These are phyloP conservation scores for Asterochloris erici DNA, from an alignment of 139 green algal genomes.

Conservation along the genomic window DNA sequence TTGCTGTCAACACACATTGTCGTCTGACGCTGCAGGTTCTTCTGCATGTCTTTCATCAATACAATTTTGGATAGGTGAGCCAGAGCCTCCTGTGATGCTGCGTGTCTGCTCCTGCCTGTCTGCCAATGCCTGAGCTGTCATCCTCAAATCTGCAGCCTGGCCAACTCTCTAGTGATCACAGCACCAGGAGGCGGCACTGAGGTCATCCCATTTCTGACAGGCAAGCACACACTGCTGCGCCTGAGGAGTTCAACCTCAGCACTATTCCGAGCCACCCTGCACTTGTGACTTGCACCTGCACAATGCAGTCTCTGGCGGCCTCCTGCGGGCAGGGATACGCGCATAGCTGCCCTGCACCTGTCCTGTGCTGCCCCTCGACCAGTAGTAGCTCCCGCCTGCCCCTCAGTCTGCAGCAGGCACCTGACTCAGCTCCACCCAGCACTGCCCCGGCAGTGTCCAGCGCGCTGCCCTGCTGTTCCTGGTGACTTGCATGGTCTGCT, in stretches of 20 bases:
- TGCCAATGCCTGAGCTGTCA: not conserved
- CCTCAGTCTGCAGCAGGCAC: too few relatives aligned
- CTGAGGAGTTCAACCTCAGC: not conserved
- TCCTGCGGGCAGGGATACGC: too few relatives aligned
- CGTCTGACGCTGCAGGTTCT: slow-evolving; percentile 14
- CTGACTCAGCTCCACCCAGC: not conserved
- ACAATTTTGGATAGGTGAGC: slow-evolving; percentile 81
- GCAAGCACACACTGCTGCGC: not conserved
- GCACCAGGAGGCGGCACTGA: slow-evolving; percentile 61
- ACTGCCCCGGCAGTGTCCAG: not conserved
- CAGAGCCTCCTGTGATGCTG: not conserved
- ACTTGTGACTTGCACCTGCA: not conserved
- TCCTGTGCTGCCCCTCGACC: too few relatives aligned
- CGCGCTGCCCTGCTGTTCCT: not conserved
- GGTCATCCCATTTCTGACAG: slow-evolving; percentile 72
- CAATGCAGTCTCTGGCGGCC: not conserved
- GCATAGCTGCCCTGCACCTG: too few relatives aligned
- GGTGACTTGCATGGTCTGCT: not conserved
- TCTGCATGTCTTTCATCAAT: slow-evolving; percentile 87
- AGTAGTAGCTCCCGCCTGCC: too few relatives aligned
- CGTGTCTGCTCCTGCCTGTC: not conserved
- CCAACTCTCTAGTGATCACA: slow-evolving; percentile 93
- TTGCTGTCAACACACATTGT: not conserved
- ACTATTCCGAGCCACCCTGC: not conserved
- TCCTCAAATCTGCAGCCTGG: slow-evolving; percentile 42